Conservation (phyloP, 2,329 filamentous ascomycete genomes). For the Lecanicillium sp. region DNA sequence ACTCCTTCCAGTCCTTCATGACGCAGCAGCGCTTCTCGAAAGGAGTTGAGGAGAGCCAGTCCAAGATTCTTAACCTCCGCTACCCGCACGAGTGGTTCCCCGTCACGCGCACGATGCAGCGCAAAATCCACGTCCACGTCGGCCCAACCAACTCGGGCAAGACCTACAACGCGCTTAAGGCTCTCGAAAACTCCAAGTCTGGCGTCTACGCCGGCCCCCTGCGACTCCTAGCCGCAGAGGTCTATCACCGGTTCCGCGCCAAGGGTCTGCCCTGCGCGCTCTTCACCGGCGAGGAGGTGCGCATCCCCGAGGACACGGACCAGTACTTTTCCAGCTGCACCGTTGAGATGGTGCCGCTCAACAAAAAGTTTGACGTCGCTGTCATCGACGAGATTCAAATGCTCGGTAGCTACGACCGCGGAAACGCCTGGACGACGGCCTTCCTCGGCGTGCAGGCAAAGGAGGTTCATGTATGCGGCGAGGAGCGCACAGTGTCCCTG, state of each 20-base stretch:
- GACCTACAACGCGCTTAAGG: slow-evolving; percentile 87
- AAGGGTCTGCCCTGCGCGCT: slow-evolving; percentile 73
- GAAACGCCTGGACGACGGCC: slow-evolving; percentile 92
- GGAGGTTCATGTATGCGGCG: slow-evolving; percentile 90
- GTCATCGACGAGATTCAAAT: slow-evolving; percentile 99
- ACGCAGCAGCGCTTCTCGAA: slow-evolving; percentile 51
- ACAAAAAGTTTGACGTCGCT: slow-evolving; percentile 66
- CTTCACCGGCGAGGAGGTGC: slow-evolving; percentile 85
- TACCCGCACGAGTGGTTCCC: slow-evolving; percentile 92
- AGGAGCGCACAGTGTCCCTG: slow-evolving; percentile 73
- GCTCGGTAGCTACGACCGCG: slow-evolving; percentile 73
- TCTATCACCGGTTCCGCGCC: slow-evolving; percentile 79
- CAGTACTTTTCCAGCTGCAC: slow-evolving; percentile 74
- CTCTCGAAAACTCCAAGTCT: slow-evolving; percentile 65
- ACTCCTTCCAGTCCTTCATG: slow-evolving; percentile 62
- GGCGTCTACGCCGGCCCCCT: slow-evolving; percentile 91
- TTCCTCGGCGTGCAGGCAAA: slow-evolving; percentile 79
- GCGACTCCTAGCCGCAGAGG: slow-evolving; percentile 83
- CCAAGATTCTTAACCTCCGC: slow-evolving; percentile 70
- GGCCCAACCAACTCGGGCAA: slow-evolving; percentile 98
- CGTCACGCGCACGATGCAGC: slow-evolving; percentile 68
- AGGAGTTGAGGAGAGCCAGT: slow-evolving; percentile 52
- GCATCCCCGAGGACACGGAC: slow-evolving; percentile 55
- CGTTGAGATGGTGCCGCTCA: slow-evolving; percentile 75
- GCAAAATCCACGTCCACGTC: slow-evolving; percentile 86